Conservation (phyloP, 768 basidiomycete species). For the Auriscalpium vulgare region DNA sequence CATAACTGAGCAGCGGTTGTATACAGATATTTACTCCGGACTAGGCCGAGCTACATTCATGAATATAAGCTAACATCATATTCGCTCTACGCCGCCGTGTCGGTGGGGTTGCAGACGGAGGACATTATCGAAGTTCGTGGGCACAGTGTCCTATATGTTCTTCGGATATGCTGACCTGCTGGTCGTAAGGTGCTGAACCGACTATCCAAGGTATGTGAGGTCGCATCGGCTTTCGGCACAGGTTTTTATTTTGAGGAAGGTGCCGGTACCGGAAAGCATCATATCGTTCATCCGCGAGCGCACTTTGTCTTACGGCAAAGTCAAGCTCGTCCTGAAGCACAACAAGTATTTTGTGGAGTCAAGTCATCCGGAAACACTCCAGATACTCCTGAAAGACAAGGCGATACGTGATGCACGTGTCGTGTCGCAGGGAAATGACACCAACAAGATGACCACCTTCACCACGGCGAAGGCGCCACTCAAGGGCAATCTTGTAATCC, state of each 20-base stretch:
- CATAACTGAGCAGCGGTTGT: conserved; percentile 20
- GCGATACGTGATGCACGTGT: conserved; percentile 81
- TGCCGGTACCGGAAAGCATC: conserved; percentile 87
- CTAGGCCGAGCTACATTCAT: conserved; percentile 93
- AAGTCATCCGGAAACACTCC: conserved; percentile 87
- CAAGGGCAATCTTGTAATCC: conserved; percentile 76
- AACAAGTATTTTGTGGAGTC: conserved; percentile 98
- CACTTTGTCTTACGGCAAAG: conserved; percentile 95
- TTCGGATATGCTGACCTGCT: conserved; percentile 26
- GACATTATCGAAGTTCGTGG: conserved; percentile 87
- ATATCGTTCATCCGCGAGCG: conserved; percentile 84
- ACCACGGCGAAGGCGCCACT: conserved; percentile 78
- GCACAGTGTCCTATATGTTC: conserved; percentile 22
- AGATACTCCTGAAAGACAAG: conserved; percentile 78
- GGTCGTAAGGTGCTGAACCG: conserved; percentile 63
- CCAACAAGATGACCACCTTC: conserved; percentile 68
- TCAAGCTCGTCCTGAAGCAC: conserved; percentile 95
- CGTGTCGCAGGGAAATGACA: conserved; percentile 59
- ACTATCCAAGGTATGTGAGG: conserved; percentile 57
- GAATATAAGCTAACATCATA: conserved; percentile 99
- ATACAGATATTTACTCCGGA: conserved; percentile 20
- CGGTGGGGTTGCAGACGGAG: conserved; percentile 94
- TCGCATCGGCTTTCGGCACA: not conserved
- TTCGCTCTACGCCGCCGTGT: conserved; percentile 96
- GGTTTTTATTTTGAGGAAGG: conserved; percentile 35